A percentile compares a stretch with the other conserved stretches of the same genome.
phyloP scores from a whole-genome alignment of 495 filamentous ascomycete genomes.

The Penicillium taxi region DNA sequence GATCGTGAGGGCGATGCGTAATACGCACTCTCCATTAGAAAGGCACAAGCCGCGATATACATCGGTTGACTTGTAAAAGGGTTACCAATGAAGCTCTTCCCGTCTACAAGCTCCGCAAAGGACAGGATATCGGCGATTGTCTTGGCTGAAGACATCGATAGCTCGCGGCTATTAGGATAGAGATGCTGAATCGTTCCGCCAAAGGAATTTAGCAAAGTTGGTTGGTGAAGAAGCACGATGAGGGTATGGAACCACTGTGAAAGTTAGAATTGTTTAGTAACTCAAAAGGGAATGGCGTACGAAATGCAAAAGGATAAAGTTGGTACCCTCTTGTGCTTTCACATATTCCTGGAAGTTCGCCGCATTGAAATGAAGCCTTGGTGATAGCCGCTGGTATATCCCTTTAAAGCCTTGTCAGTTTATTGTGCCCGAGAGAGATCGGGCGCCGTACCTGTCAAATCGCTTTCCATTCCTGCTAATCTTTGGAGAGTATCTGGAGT shows the following conservation, averaged over 20 bases:
- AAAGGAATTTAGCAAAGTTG: slow-evolving; percentile 68
- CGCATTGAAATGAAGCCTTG: slow-evolving; percentile 68
- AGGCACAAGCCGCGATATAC: slow-evolving; percentile 82
- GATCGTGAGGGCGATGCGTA: slow-evolving; percentile 32
- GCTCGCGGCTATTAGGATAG: slow-evolving; percentile 66
- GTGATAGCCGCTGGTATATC: slow-evolving; percentile 69
- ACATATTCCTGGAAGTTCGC: slow-evolving; percentile 71
- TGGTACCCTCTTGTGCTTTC: slow-evolving; percentile 67
- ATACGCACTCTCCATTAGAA: slow-evolving; percentile 68
- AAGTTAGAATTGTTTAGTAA: slow-evolving; percentile 1
- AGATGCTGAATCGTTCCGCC: slow-evolving; percentile 61
- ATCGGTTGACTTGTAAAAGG: slow-evolving; percentile 86
- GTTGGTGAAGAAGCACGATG: slow-evolving; percentile 77
- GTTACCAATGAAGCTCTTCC: slow-evolving; percentile 72
- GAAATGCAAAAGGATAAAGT: slow-evolving; percentile 81
- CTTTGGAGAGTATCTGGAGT: slow-evolving; percentile 61
- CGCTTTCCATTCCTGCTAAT: slow-evolving; percentile 64
- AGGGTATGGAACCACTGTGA: slow-evolving; percentile 71
- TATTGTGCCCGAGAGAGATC: neutral
- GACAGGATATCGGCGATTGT: slow-evolving; percentile 79
- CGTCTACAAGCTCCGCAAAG: slow-evolving; percentile 71
- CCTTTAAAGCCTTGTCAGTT: neutral
- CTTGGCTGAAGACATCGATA: slow-evolving; percentile 83
- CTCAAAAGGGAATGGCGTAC: slow-evolving; percentile 7
- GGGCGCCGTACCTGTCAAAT: slow-evolving; percentile 47